Evolutionary conservation across 2,329 filamentous ascomycete species (phyloP), one percentile per base, ranked within the genome.

Genomic region (Xylaria sp.): DNA sequence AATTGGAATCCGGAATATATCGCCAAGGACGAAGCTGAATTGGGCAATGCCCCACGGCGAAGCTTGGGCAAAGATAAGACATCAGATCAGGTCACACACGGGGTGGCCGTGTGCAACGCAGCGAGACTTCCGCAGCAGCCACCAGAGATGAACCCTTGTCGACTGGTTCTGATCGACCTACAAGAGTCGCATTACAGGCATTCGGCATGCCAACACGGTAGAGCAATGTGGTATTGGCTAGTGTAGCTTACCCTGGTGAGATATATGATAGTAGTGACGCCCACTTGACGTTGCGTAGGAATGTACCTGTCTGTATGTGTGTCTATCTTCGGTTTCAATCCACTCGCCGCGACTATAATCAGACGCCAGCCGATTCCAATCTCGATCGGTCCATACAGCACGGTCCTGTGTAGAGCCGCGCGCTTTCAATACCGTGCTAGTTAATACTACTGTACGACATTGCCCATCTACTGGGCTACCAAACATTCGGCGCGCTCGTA

Each of bases 191-290:
- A 28, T 33, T 47, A 42, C 33, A 53, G 25, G 42, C 25, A 46
- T 46, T 55, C 9, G 9, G 57, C 33, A 55, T 21, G 23, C 59
- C 37, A 43, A 51, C 50, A 21, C 45, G 28, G 25, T 17, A 46
- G 28, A 31, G 43, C 51, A 50, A 37, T 12, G 35, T 35, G 45
- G 33, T 25, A 52, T 31, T 61, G 38, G 49, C 47, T 43, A 43
- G 35, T 49, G 59, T 61, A 50, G 40, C 3, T 40, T 9, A 31
- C 9, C 28, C 9, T 31, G 28, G 28, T 31, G 9, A 21, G 23
- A 14, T 63, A 63, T 63, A 59, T 63, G 42, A 63, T 59, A 31
- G 43, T 28, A 33, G 57, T 57, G 61, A 58, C 61, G 28, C 61
- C 61, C 61, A 52, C 61, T 55, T 15, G 40, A 45, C 37, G 28